Evolutionary conservation across 208 protist genomes (phyloP).

Genomic region (Herpetomonas tarakana): DNA sequence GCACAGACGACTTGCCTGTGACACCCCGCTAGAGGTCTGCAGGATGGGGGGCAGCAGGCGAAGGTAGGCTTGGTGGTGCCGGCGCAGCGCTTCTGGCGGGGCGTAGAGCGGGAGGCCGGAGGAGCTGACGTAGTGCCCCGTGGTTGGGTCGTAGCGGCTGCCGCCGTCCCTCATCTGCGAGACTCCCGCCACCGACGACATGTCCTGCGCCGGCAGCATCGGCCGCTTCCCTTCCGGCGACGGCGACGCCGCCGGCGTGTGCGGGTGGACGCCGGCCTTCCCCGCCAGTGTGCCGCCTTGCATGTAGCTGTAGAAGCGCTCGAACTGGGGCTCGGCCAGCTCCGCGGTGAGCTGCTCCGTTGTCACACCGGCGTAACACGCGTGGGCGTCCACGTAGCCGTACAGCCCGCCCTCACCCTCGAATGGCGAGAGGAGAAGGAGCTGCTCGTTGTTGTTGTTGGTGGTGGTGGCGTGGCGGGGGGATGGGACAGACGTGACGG

Average conservation of each 20-base stretch:
- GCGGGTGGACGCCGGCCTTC: background rate
- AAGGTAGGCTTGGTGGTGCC: background rate
- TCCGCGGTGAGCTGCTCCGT: background rate
- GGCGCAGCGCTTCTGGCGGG: slow-evolving; percentile 2
- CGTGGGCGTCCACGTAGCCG: background rate
- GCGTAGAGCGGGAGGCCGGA: slow-evolving; percentile 6
- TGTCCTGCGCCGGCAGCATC: background rate
- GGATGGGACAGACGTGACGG: too few relatives aligned
- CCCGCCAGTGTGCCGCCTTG: background rate
- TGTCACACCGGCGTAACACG: background rate
- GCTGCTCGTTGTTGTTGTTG: too few relatives aligned
- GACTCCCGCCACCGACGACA: background rate
- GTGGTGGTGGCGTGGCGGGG: too few relatives aligned
- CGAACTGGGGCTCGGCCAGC: slow-evolving; percentile 9
- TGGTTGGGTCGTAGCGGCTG: background rate
- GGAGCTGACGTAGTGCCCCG: background rate
- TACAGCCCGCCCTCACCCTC: background rate
- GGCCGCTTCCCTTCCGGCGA: too few relatives aligned
- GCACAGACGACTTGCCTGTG: slow-evolving; percentile 13
- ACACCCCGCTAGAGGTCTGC: slow-evolving; percentile 17
- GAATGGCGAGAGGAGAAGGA: too few relatives aligned
- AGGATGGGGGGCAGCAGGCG: slow-evolving; percentile 18
- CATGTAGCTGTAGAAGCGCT: slow-evolving; percentile 1
- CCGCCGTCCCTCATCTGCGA: background rate
- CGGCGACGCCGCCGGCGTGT: background rate